These are phyloP conservation scores for Linderniella brevidens DNA, from an alignment of 257 asterid species.

Conservation along the genomic window DNA sequence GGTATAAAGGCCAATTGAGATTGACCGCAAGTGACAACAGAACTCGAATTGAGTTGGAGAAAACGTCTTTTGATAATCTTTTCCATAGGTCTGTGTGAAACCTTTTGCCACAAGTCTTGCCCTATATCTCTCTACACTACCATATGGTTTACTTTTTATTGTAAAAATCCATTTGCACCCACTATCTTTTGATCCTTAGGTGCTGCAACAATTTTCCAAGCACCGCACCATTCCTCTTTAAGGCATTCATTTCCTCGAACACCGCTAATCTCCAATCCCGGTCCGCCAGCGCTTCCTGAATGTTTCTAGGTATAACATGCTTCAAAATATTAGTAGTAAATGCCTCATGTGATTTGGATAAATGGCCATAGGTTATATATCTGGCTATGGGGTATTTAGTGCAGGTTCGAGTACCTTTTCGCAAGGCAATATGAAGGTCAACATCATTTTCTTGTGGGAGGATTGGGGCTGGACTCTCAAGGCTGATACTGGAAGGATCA, in stretches of 20 bases:
- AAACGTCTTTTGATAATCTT: background rate
- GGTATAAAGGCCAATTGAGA: background rate
- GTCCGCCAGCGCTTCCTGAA: background rate
- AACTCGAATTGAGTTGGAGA: background rate
- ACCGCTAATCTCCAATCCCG: background rate
- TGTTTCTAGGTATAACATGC: background rate
- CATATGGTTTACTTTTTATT: background rate
- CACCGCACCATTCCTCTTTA: background rate
- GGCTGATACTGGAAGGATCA: background rate
- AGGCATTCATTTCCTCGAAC: background rate
- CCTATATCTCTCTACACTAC: background rate
- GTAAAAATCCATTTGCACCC: background rate
- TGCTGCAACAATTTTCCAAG: background rate
- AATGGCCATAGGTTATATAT: background rate
- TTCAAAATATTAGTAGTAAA: background rate
- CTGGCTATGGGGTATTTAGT: constrained; percentile 1
- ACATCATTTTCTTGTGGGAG: background rate
- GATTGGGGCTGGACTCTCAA: background rate
- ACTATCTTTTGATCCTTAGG: background rate
- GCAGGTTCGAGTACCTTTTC: constrained; percentile 4
- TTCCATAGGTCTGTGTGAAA: background rate
- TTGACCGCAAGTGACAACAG: background rate
- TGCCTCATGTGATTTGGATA: background rate
- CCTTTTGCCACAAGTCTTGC: background rate
- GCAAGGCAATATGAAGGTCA: background rate